Conservation (phyloP, 1,284 basidiomycete species). For the Papiliotrema flavescens region DNA sequence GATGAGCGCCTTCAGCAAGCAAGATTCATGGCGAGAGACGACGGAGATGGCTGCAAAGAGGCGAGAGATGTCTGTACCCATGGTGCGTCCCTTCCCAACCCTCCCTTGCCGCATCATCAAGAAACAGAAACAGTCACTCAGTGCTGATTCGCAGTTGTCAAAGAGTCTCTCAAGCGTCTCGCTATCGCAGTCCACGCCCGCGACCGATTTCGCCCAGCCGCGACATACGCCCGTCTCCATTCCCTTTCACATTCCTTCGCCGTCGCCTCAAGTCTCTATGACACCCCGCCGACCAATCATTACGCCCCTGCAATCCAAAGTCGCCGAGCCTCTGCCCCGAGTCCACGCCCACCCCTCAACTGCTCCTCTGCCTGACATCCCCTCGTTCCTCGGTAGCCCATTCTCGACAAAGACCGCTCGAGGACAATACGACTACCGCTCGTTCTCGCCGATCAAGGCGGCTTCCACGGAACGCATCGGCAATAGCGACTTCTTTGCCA, state of each 20-base stretch:
- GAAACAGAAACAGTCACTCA: too few species aligned
- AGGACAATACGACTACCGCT: constrained; percentile 15
- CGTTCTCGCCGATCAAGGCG: constrained; percentile 7
- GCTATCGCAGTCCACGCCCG: constrained; percentile 19
- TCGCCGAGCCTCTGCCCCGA: background rate
- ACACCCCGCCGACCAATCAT: constrained; percentile 11
- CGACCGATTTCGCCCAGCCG: constrained; percentile 8
- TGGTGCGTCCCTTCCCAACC: constrained; percentile 25
- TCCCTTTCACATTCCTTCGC: constrained; percentile 3
- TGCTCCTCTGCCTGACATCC: constrained; percentile 29
- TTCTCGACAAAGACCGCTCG: constrained; percentile 27
- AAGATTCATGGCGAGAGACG: background rate
- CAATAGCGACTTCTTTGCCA: constrained; percentile 6
- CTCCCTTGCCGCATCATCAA: too few species aligned
- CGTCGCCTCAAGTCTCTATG: background rate
- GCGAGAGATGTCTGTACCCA: constrained; percentile 40
- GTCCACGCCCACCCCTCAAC: constrained; percentile 27
- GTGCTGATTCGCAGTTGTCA: constrained; percentile 25
- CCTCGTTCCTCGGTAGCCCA: constrained; percentile 40
- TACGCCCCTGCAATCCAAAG: background rate
- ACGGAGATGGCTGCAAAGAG: constrained; percentile 12
- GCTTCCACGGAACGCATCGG: constrained; percentile 8
- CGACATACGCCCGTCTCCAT: background rate
- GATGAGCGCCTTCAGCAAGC: constrained; percentile 11
- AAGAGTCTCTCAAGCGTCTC: constrained; percentile 39